Evolutionary conservation across 257 asterid species (phyloP).

Genomic region (Gynochthodes officinalis): DNA sequence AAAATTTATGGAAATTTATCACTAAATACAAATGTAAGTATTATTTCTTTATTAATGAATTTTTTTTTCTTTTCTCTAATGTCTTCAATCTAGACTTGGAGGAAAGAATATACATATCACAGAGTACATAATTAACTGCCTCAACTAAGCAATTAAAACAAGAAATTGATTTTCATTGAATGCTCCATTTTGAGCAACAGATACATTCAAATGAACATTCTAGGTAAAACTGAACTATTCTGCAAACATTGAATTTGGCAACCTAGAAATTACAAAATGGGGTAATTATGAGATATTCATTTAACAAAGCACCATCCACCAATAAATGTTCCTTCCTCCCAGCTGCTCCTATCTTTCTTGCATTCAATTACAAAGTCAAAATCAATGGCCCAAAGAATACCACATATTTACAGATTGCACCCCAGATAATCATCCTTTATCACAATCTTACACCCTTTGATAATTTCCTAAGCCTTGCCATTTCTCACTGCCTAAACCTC

Average conservation of each 20-base stretch:
- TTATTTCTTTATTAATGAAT: no score
- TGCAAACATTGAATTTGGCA: background rate
- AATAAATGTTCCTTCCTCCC: background rate
- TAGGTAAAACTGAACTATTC: background rate
- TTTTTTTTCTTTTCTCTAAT: no score
- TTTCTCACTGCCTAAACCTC: constrained; percentile 45
- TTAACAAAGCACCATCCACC: background rate
- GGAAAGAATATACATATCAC: no score
- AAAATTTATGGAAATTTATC: no score
- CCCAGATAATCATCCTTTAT: constrained; percentile 8
- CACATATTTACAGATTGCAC: constrained; percentile 30
- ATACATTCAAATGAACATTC: background rate
- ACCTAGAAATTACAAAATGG: constrained; percentile 4
- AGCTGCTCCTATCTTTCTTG: background rate
- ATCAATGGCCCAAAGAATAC: constrained; percentile 36
- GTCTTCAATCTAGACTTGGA: no score
- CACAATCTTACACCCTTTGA: background rate
- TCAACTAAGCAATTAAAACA: no score
- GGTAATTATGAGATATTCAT: background rate
- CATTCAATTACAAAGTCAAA: background rate
- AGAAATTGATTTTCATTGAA: background rate
- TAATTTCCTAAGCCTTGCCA: background rate
- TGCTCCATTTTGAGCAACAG: constrained; percentile 3
- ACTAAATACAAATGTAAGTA: no score
- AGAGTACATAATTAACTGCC: no score